Percentiles rank a stretch among this genome's conserved stretches.
Evolutionary conservation across 768 basidiomycete genomes (phyloP).

Genomic region (Mycena pura): DNA sequence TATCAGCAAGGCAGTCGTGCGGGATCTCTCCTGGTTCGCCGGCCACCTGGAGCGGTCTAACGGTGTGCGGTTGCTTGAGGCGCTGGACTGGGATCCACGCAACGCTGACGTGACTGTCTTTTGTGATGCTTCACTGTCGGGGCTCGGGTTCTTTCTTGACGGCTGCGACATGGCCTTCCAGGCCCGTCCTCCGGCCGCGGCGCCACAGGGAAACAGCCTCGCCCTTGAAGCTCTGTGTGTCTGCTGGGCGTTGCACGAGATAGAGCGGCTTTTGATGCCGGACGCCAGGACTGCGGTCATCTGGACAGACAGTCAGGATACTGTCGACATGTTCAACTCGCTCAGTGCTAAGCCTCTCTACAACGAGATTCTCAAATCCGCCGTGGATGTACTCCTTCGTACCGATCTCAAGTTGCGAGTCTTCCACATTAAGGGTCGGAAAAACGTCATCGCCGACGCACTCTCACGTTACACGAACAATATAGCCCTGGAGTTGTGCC

Average conservation of each 20-base stretch:
- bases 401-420: constrained; percentile 22
- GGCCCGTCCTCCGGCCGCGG: neutral
- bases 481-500: too few species aligned
- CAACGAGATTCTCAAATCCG: constrained; percentile 23
- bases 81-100: constrained; percentile 16
- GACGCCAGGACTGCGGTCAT: neutral
- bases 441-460: constrained; percentile 30
- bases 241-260: constrained; percentile 22
- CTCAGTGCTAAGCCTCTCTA: constrained; percentile 18
- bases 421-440: constrained; percentile 20
- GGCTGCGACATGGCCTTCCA: constrained; percentile 30
- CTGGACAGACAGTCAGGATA: constrained; percentile 30
- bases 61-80: constrained; percentile 34
- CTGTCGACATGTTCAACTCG: constrained; percentile 32
- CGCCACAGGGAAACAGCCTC: constrained; percentile 27
- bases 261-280: neutral
- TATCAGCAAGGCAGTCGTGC: constrained; percentile 34
- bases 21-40: constrained; percentile 42
- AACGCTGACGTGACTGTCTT: constrained; percentile 23
- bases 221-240: constrained; percentile 36
- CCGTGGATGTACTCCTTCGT: constrained; percentile 8
- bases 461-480: constrained; percentile 22
- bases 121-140: constrained; percentile 35
- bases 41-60: constrained; percentile 24
- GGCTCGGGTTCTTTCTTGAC: constrained; percentile 40